Evolutionary conservation across 1,139 yeast species (phyloP).

Genomic region (Taphrina deformans): DNA sequence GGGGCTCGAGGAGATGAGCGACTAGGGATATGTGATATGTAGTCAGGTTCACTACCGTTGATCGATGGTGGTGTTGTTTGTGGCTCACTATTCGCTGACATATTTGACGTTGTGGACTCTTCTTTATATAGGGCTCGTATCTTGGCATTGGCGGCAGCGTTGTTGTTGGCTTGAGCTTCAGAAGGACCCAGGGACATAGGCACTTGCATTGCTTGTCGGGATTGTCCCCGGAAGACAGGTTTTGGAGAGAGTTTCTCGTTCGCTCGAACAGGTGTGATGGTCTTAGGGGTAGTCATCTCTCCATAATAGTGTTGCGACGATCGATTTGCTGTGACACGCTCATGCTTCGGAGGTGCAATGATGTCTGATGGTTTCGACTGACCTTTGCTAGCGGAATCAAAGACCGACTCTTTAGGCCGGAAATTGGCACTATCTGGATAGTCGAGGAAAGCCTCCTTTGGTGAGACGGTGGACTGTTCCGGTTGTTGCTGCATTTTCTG

Average conservation of each 20-base stretch:
- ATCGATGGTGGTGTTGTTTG: slow-evolving; percentile 5
- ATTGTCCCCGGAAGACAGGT: slow-evolving; percentile 12
- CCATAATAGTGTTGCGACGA: slow-evolving; percentile 1
- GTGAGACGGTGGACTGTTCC: slow-evolving; percentile 38
- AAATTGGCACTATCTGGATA: slow-evolving; percentile 25
- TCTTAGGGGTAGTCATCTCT: neutral
- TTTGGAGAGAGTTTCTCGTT: slow-evolving; percentile 8
- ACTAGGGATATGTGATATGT: neutral
- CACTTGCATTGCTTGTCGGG: neutral
- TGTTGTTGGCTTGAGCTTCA: slow-evolving; percentile 21
- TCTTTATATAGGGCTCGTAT: slow-evolving; percentile 33
- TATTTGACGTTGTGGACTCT: slow-evolving; percentile 26
- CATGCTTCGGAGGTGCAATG: neutral
- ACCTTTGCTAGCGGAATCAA: neutral
- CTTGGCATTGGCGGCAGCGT: slow-evolving; percentile 22
- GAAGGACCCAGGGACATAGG: slow-evolving; percentile 8
- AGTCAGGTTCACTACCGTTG: slow-evolving; percentile 3
- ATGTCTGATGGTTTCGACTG: neutral
- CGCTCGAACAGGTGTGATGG: slow-evolving; percentile 14
- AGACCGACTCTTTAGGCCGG: slow-evolving; percentile 4
- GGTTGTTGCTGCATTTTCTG: slow-evolving; percentile 30
- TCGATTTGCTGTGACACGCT: neutral
- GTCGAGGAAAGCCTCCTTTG: slow-evolving; percentile 39
- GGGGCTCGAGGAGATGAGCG: neutral
- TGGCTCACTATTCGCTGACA: slow-evolving; percentile 10